phyloP scores from a whole-genome alignment of 1,284 basidiomycete genomes.

The Neolentinus lepideus region DNA sequence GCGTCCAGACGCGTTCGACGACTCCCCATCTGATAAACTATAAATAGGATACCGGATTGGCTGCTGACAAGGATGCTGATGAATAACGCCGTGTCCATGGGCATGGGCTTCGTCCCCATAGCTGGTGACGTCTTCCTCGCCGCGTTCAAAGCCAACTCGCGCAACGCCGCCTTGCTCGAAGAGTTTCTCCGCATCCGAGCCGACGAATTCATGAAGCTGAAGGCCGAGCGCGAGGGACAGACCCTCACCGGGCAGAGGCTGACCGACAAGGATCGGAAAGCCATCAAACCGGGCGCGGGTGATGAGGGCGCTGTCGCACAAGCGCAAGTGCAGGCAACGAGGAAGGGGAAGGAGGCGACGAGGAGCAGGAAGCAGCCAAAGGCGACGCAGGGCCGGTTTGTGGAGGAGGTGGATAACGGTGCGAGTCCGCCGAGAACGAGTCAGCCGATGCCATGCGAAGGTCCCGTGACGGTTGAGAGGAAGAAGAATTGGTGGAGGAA shows the following conservation, averaged over 20 bases:
- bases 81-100: conserved; percentile 73
- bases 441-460: not conserved
- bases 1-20: not conserved
- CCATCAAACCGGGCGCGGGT: conserved; percentile 2
- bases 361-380: not conserved
- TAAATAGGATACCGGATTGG: conserved; percentile 51
- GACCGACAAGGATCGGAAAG: not conserved
- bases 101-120: conserved; percentile 72
- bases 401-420: not conserved
- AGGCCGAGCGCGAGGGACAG: not conserved
- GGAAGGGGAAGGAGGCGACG: not conserved
- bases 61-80: conserved; percentile 68
- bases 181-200: conserved; percentile 47
- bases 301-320: not conserved
- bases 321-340: not conserved
- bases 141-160: conserved; percentile 81
- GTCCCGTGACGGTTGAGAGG: not conserved
- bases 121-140: conserved; percentile 75
- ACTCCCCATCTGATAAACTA: not conserved
- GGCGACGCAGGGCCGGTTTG: not conserved
- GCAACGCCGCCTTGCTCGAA: conserved; percentile 76
- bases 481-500: conserved; percentile 1
- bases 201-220: conserved; percentile 1
- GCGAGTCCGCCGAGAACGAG: conserved; percentile 1
- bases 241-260: not conserved